phyloP scores from a whole-genome alignment of 2,329 filamentous ascomycete species.

The Metarhizium humberi region DNA sequence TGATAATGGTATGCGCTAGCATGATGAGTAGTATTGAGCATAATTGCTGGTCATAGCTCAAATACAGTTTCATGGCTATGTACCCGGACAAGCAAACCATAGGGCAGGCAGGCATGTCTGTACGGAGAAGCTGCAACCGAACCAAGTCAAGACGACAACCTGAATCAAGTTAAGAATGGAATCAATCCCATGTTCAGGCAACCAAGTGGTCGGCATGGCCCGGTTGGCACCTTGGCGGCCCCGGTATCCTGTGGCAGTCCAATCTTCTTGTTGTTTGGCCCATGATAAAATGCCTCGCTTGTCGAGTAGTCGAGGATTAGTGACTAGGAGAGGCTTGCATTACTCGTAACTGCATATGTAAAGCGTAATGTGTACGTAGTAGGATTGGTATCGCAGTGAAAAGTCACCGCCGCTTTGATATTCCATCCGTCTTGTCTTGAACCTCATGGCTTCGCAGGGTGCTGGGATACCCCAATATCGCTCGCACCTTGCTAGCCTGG shows the following conservation, averaged over 20 bases:
- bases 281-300: background rate
- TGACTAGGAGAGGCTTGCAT: background rate
- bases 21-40: background rate
- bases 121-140: background rate
- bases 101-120: background rate
- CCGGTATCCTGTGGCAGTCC: background rate
- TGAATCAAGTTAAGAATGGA: background rate
- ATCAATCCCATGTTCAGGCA: background rate
- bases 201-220: background rate
- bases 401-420: background rate
- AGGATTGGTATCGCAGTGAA: background rate
- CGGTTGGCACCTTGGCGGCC: background rate
- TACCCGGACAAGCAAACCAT: background rate
- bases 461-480: background rate
- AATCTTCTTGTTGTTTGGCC: background rate
- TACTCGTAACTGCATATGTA: background rate
- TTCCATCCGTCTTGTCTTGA: background rate
- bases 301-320: background rate
- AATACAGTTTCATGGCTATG: background rate
- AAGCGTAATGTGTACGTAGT: background rate
- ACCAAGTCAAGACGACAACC: background rate
- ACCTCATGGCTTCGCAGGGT: background rate
- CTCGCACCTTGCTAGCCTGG: background rate
- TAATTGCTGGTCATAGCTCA: background rate
- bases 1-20: background rate